phyloP scores from a whole-genome alignment of 139 green algal species.

The Chlorella sp. region DNA sequence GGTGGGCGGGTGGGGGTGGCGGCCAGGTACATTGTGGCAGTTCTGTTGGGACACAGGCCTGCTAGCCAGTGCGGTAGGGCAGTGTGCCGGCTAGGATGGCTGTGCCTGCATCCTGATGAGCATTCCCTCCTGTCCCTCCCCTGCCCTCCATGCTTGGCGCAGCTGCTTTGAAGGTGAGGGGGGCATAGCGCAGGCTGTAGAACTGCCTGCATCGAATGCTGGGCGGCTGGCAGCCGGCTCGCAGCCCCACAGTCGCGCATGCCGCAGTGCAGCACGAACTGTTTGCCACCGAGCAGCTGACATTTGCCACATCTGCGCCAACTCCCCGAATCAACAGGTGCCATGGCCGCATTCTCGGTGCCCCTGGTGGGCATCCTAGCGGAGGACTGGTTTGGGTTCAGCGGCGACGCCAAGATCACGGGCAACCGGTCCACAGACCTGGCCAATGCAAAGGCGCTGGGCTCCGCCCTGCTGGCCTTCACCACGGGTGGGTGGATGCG shows the following conservation, averaged over 20 bases:
- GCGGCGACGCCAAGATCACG: conserved; percentile 39
- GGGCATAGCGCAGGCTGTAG: too few species aligned
- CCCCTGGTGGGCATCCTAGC: conserved; percentile 71
- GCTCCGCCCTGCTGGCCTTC: conserved; percentile 52
- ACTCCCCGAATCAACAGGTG: not conserved
- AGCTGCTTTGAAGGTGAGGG: conserved; percentile 29
- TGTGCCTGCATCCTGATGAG: too few species aligned
- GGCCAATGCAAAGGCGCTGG: conserved; percentile 48
- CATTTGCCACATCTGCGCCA: too few species aligned
- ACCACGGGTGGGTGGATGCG: not conserved
- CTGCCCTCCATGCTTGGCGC: too few species aligned
- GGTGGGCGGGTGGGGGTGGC: too few species aligned
- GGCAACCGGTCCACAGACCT: conserved; percentile 24
- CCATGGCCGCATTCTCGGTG: conserved; percentile 54
- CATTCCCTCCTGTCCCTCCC: too few species aligned
- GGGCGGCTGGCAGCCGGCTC: not conserved
- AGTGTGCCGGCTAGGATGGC: too few species aligned
- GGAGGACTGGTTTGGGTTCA: conserved; percentile 67
- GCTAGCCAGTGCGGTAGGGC: too few species aligned
- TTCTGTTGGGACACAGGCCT: too few species aligned
- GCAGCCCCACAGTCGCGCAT: not conserved
- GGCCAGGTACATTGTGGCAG: too few species aligned
- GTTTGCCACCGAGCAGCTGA: too few species aligned
- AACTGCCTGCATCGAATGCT: not conserved
- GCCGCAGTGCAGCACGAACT: not conserved